Conservation (phyloP, 2,329 filamentous ascomycete species). For the Paecilomyces variotii region DNA sequence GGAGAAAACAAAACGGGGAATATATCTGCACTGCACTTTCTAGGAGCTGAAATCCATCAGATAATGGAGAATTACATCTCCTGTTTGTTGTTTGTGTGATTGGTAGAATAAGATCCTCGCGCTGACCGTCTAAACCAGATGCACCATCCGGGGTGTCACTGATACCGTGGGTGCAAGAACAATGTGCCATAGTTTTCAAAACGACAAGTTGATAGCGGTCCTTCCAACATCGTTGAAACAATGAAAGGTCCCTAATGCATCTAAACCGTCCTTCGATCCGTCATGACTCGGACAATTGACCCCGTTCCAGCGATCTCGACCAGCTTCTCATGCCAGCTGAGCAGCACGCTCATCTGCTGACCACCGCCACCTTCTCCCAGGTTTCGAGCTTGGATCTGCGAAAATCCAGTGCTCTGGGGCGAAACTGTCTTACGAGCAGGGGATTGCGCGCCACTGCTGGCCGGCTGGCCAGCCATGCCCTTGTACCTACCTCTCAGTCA, state of each 20-base stretch:
- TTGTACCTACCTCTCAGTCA: constrained; percentile 61
- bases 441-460: constrained; percentile 36
- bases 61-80: background rate
- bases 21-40: constrained; percentile 1
- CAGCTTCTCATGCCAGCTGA: constrained; percentile 99
- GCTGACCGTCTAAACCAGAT: background rate
- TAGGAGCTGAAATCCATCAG: background rate
- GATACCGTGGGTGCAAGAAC: background rate
- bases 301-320: constrained; percentile 88
- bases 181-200: constrained; percentile 1
- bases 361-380: constrained; percentile 62
- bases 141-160: constrained; percentile 1
- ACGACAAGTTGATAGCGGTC: background rate
- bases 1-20: constrained; percentile 5
- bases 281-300: constrained; percentile 92
- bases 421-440: constrained; percentile 49
- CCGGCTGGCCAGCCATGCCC: constrained; percentile 58
- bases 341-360: constrained; percentile 87
- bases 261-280: constrained; percentile 85
- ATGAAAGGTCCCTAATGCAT: background rate
- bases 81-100: constrained; percentile 7
- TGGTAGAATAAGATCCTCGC: constrained; percentile 5
- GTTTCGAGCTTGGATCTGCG: constrained; percentile 59
- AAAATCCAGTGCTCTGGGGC: constrained; percentile 81
- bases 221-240: background rate